Evolutionary conservation across 177 flowering plant genomes (phyloP), one percentile per base, ranked within the genome.

Genomic region (Tripterygium wilfordii): DNA sequence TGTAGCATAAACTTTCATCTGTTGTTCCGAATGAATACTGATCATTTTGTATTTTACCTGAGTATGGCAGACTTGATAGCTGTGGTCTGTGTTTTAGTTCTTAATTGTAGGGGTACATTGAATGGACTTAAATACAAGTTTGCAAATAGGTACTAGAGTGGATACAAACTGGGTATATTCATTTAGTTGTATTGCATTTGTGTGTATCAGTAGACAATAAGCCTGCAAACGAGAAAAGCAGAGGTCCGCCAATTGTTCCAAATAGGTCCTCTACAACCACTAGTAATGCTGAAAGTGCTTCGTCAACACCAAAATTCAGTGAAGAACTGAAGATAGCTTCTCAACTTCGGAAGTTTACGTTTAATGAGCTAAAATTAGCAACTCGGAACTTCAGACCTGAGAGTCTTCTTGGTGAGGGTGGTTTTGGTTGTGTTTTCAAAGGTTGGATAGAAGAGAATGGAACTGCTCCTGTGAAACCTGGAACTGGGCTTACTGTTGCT

Each of bases 371-470:
- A 12, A 81, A 81, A 63, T 36, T 67, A 30, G 85, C 88, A 10
- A 81, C 88, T 24, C 71, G 88, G 32, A 81, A 76, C 48, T 81
- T 81, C 48, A 67, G 80, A 58, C 88, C 88, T 1, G 88, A 81
- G 57, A 71, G 78, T 62, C 78, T 81, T 38, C 88, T 81, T 25
- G 88, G 88, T 36, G 88, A 79, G 55, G 88, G 88, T 50, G 85
- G 88, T 2, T 82, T 82, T 63, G 88, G 88, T 43, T 76, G 88
- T 61, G 85, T 79, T n/a, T 82, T 79, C 64, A 79, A 82, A 56
- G 88, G 85, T 18, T 82, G 88, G 88, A 71, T 82, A 23, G 88
- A 82, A 56, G 85, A 82, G 62, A 79, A 79, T 53, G 83, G 85
- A 26, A 79, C 83, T 27, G 83, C 79, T 51, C 77, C 85, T 7